phyloP scores from a whole-genome alignment of 345 rosid species.

The Lepidium aucheri region DNA sequence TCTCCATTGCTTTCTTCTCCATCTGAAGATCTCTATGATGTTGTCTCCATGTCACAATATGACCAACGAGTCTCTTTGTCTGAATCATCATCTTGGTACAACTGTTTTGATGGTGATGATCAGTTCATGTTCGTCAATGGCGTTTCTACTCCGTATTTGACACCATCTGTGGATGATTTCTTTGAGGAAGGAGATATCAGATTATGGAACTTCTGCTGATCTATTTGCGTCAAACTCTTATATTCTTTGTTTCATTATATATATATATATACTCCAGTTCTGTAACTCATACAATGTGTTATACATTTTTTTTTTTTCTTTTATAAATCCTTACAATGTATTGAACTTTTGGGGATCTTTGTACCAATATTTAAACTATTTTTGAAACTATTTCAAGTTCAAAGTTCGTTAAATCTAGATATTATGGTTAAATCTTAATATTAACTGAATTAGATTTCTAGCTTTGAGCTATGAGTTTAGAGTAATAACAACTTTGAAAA shows the following conservation, averaged over 20 bases:
- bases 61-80: conserved; percentile 28
- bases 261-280: conserved; percentile 14
- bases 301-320: not conserved
- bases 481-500: not conserved
- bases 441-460: not conserved
- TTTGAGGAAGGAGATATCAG: conserved; percentile 61
- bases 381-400: not conserved
- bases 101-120: conserved; percentile 42
- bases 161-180: conserved; percentile 43
- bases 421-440: not conserved
- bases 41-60: conserved; percentile 30
- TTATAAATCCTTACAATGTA: not conserved
- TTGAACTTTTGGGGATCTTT: not conserved
- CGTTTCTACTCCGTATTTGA: conserved; percentile 23
- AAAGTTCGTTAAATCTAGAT: not conserved
- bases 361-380: conserved; percentile 6
- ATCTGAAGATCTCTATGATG: conserved; percentile 36
- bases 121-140: conserved; percentile 43
- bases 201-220: conserved; percentile 75
- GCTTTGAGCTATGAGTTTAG: not conserved
- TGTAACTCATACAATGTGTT: conserved; percentile 11
- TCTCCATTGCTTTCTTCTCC: conserved; percentile 43
- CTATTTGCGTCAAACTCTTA: not conserved
- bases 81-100: conserved; percentile 49
- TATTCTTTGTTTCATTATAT: conserved; percentile 11